Evolutionary conservation across 176 grass and related monocot genomes (phyloP).

Genomic region (Tuctoria greenei): DNA sequence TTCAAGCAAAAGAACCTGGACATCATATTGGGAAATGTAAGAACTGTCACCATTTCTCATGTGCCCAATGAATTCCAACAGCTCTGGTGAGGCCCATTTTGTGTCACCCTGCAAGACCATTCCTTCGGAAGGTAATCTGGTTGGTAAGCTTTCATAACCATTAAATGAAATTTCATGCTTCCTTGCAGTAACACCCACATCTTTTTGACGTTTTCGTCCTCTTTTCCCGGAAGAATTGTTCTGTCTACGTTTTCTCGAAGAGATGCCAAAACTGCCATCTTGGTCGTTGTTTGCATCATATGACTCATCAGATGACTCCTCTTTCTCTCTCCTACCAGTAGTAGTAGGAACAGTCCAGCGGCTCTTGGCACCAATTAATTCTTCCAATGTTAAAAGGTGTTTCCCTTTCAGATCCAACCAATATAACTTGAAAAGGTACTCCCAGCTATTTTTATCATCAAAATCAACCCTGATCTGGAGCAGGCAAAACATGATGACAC

Average conservation of each 20-base stretch:
- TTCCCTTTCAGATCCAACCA: conserved; percentile 93
- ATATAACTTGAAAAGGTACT: conserved; percentile 99
- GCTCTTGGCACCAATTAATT: conserved; percentile 70
- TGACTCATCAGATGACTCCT: conserved; percentile 74
- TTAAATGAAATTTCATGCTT: conserved; percentile 42
- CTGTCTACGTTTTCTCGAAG: conserved; percentile 46
- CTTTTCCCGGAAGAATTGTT: conserved; percentile 53
- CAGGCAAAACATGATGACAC: background rate
- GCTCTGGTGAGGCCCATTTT: conserved; percentile 76
- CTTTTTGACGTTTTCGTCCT: conserved; percentile 55
- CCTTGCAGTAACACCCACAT: conserved; percentile 37
- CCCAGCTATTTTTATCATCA: conserved; percentile 95
- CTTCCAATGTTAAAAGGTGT: conserved; percentile 68
- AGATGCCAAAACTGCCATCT: conserved; percentile 68
- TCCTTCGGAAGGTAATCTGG: conserved; percentile 42
- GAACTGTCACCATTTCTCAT: conserved; percentile 81
- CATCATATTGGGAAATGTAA: conserved; percentile 70
- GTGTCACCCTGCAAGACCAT: conserved; percentile 43
- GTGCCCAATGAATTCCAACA: conserved; percentile 81
- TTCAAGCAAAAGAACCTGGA: conserved; percentile 83
- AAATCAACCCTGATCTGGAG: conserved; percentile 84
- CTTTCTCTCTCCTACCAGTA: conserved; percentile 53
- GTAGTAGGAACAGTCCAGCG: conserved; percentile 51
- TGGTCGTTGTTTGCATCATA: conserved; percentile 77
- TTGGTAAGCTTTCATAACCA: conserved; percentile 36